A percentile compares a stretch with the other conserved stretches of the same genome.
Conservation (phyloP, 2,329 filamentous ascomycete species). For the Monilinia polystroma region DNA sequence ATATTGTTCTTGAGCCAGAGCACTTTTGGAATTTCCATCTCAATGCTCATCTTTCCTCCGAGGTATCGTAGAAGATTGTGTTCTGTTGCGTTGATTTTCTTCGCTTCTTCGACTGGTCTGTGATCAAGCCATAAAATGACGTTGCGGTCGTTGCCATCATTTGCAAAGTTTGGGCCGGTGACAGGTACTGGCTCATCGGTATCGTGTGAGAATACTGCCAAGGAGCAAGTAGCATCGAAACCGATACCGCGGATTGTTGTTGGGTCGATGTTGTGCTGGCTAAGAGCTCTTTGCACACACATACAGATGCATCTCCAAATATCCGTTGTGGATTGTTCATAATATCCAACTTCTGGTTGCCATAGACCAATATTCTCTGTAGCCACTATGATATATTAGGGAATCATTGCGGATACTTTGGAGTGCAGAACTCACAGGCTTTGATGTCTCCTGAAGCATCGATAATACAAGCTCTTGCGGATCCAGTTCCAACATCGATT, state of each 20-base stretch:
- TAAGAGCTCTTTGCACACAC: constrained; percentile 79
- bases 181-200: constrained; percentile 90
- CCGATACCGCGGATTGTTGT: constrained; percentile 82
- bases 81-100: constrained; percentile 86
- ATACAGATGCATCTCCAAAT: constrained; percentile 95
- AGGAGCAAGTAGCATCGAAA: constrained; percentile 97
- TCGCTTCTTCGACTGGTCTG: constrained; percentile 83
- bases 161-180: constrained; percentile 81
- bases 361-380: constrained; percentile 76
- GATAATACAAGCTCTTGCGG: constrained; percentile 93
- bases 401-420: constrained; percentile 12
- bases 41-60: constrained; percentile 96
- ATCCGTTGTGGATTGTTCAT: constrained; percentile 96
- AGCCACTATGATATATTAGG: constrained; percentile 47
- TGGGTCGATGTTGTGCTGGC: constrained; percentile 76
- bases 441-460: constrained; percentile 87
- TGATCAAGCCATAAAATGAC: constrained; percentile 98
- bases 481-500: constrained; percentile 95
- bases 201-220: constrained; percentile 84
- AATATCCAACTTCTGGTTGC: constrained; percentile 74
- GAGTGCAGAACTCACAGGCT: constrained; percentile 42
- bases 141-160: constrained; percentile 81
- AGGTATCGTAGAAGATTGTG: constrained; percentile 96
- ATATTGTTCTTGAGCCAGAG: constrained; percentile 99
- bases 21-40: constrained; percentile 99